A percentile compares a stretch with the other conserved stretches of the same genome.
phyloP scores from a whole-genome alignment of 495 filamentous ascomycete species.

The Pseudoneurospora amorphoporcata region DNA sequence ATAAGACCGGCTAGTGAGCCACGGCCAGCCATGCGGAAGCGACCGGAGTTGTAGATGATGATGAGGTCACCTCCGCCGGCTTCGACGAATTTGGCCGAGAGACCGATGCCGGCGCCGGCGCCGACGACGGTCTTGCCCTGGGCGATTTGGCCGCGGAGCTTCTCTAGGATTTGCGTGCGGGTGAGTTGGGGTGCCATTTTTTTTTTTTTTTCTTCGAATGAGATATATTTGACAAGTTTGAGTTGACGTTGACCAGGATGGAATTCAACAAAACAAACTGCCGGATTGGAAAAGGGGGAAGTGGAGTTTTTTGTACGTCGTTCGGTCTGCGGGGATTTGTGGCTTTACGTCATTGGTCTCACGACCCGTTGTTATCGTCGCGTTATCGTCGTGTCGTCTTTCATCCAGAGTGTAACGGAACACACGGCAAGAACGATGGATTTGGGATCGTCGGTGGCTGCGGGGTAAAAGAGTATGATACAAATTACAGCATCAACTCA shows the following conservation, averaged over 20 bases:
- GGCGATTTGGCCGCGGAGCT: constrained; percentile 42
- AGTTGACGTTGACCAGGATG: neutral
- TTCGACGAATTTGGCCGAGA: constrained; percentile 61
- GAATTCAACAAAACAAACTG: neutral
- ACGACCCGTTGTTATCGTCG: neutral
- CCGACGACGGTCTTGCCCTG: constrained; percentile 50
- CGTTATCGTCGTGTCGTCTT: neutral
- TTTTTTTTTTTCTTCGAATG: too few relatives aligned
- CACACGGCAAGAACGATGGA: neutral
- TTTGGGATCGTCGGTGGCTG: neutral
- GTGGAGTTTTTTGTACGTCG: neutral
- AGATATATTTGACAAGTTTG: neutral
- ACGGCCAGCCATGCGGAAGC: constrained; percentile 63
- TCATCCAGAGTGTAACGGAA: neutral
- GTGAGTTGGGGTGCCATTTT: constrained; percentile 31
- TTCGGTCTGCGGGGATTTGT: neutral
- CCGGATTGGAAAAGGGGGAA: neutral
- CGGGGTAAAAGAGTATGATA: neutral
- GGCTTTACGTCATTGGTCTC: neutral
- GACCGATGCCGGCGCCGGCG: constrained; percentile 61
- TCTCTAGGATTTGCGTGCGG: constrained; percentile 44
- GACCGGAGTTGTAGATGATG: constrained; percentile 62
- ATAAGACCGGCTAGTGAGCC: constrained; percentile 62
- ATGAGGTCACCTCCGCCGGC: constrained; percentile 57
- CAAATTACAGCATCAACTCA: neutral